phyloP scores from a whole-genome alignment of 148 eudicot genomes.

The Chenopodium berlandieri region DNA sequence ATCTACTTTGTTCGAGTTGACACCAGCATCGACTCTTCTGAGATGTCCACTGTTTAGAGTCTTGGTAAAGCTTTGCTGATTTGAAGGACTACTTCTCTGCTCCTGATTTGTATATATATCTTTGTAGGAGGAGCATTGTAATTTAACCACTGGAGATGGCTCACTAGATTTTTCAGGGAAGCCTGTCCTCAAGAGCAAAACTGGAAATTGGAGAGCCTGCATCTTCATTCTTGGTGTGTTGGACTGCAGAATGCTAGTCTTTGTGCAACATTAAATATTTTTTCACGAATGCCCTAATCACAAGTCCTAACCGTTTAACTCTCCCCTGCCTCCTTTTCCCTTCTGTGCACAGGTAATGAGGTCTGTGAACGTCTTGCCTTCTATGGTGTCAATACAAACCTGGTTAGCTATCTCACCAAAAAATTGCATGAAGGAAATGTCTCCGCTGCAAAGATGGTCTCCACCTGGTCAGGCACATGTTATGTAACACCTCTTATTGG shows the following conservation, averaged over 20 bases:
- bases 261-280: neutral
- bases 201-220: conserved; percentile 80
- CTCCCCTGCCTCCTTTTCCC: neutral
- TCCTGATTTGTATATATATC: neutral
- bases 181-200: conserved; percentile 57
- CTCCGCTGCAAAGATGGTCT: conserved; percentile 31
- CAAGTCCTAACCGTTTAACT: neutral
- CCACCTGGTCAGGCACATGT: conserved; percentile 43
- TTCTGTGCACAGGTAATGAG: conserved; percentile 34
- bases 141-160: conserved; percentile 54
- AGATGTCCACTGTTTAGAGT: neutral
- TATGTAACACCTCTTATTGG: conserved; percentile 36
- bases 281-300: neutral
- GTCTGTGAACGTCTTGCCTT: conserved; percentile 38
- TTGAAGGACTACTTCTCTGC: neutral
- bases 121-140: conserved; percentile 14
- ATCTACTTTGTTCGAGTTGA: neutral
- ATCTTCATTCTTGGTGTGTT: conserved; percentile 63
- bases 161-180: conserved; percentile 57
- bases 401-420: conserved; percentile 29
- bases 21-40: neutral
- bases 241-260: conserved; percentile 29
- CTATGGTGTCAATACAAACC: conserved; percentile 35
- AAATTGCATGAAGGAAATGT: conserved; percentile 30
- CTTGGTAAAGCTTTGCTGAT: neutral